phyloP scores from a whole-genome alignment of 805 yeast species.

The Candida alai region DNA sequence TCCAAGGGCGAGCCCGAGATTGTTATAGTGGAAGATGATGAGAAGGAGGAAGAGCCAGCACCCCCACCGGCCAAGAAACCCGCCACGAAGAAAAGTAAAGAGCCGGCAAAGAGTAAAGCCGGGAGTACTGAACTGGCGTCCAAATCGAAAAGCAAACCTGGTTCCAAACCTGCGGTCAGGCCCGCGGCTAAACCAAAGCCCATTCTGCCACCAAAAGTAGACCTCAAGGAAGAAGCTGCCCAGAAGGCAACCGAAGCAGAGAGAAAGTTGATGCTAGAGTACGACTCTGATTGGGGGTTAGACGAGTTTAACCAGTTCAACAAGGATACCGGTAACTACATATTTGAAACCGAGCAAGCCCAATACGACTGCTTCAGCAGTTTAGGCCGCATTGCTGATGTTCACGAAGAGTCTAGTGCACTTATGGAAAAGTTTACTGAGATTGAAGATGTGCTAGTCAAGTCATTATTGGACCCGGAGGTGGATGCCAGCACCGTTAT shows the following conservation, averaged over 20 bases:
- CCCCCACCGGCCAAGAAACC: slow-evolving; percentile 10
- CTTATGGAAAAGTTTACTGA: slow-evolving; percentile 12
- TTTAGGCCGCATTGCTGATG: slow-evolving; percentile 22
- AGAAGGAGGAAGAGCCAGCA: slow-evolving; percentile 40
- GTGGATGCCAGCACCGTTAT: slow-evolving; percentile 15
- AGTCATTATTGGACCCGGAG: slow-evolving; percentile 10
- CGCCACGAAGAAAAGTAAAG: slow-evolving; percentile 9
- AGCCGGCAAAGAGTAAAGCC: slow-evolving; percentile 5
- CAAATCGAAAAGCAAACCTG: slow-evolving; percentile 8
- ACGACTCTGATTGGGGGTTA: slow-evolving; percentile 43
- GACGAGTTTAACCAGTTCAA: slow-evolving; percentile 31
- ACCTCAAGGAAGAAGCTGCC: slow-evolving; percentile 11
- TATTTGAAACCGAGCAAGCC: slow-evolving; percentile 29
- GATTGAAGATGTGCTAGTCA: slow-evolving; percentile 8
- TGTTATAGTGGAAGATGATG: no score
- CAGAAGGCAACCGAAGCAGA: slow-evolving; percentile 13
- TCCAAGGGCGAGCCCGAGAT: slow-evolving; percentile 44
- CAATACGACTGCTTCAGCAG: slow-evolving; percentile 22
- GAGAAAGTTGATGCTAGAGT: slow-evolving; percentile 15
- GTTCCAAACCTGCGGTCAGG: neutral
- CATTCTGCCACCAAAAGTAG: slow-evolving; percentile 8
- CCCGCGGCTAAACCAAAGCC: slow-evolving; percentile 4
- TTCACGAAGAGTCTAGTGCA: slow-evolving; percentile 18
- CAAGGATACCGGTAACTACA: slow-evolving; percentile 26
- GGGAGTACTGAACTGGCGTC: no score